Conservation (phyloP, 805 yeast genomes). For the Candida orba region DNA sequence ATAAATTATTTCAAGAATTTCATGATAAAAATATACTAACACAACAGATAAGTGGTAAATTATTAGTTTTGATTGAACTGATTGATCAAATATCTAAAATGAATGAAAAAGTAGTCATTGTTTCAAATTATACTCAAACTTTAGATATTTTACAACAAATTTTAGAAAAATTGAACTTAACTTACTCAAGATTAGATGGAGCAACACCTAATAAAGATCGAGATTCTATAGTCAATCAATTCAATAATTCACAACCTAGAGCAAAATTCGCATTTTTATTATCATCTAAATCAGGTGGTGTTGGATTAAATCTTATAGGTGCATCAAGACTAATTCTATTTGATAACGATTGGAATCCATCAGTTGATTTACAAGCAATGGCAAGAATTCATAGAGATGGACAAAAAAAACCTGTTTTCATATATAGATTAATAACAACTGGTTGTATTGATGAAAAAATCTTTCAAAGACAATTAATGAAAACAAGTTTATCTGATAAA, state of each 20-base stretch:
- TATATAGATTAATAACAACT: constrained; percentile 77
- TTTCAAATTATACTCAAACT: constrained; percentile 85
- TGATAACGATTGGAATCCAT: constrained; percentile 97
- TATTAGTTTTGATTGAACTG: constrained; percentile 50
- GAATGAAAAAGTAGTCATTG: constrained; percentile 74
- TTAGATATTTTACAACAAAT: constrained; percentile 65
- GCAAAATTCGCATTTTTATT: constrained; percentile 55
- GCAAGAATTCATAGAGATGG: constrained; percentile 95
- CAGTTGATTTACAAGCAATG: constrained; percentile 90
- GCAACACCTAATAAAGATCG: constrained; percentile 64
- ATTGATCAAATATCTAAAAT: constrained; percentile 40
- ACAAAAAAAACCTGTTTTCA: constrained; percentile 66
- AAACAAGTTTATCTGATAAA: constrained; percentile 68
- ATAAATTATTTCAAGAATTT: constrained; percentile 32
- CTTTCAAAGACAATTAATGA: constrained; percentile 83
- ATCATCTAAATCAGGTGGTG: constrained; percentile 91
- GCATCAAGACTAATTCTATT: constrained; percentile 79
- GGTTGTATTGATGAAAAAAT: constrained; percentile 95
- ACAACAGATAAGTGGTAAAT: constrained; percentile 45
- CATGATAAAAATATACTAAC: constrained; percentile 4
- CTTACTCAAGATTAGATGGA: constrained; percentile 73
- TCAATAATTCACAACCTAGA: constrained; percentile 29
- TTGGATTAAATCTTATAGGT: constrained; percentile 84
- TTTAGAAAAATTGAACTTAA: constrained; percentile 39
- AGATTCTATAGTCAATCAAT: constrained; percentile 56